Evolutionary conservation across 805 yeast genomes (phyloP).

Genomic region (Monosporozyma siamensis): DNA sequence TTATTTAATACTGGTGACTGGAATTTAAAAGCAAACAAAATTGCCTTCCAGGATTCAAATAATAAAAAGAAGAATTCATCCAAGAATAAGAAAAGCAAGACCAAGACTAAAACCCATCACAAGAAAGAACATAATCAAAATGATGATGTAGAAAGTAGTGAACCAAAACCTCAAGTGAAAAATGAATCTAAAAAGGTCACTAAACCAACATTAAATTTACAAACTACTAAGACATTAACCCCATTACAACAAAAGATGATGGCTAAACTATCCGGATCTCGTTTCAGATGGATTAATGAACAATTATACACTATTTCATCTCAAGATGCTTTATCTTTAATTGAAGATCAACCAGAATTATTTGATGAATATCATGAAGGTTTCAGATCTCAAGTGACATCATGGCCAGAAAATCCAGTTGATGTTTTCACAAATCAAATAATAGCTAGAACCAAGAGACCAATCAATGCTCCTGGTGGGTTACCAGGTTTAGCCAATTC

Average conservation of each 20-base stretch:
- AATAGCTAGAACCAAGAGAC: conserved; percentile 45
- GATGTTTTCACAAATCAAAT: conserved; percentile 73
- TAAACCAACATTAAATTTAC: conserved; percentile 8
- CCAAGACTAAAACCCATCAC: conserved; percentile 11
- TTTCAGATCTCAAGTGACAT: conserved; percentile 85
- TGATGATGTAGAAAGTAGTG: conserved; percentile 1
- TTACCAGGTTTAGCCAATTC: conserved; percentile 55
- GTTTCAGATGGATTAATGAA: conserved; percentile 97
- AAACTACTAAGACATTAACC: conserved; percentile 40
- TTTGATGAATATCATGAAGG: conserved; percentile 95
- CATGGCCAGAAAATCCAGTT: conserved; percentile 99
- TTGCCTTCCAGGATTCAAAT: conserved; percentile 38
- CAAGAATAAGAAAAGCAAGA: conserved; percentile 13
- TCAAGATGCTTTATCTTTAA: conserved; percentile 60
- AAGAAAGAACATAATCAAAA: conserved; percentile 7
- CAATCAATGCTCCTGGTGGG: conserved; percentile 94
- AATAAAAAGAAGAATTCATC: conserved; percentile 16
- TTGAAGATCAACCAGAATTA: conserved; percentile 72
- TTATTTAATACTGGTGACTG: conserved; percentile 78
- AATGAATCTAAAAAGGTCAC: conserved; percentile 8
- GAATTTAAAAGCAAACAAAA: conserved; percentile 50
- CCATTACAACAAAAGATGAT: conserved; percentile 93
- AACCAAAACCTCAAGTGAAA: conserved; percentile 13
- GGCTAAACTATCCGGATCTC: conserved; percentile 86
- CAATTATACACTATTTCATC: conserved; percentile 86